Base-by-base conservation (phyloP, 1,139 yeast species). In the Geotrichum fermentans region DNA sequence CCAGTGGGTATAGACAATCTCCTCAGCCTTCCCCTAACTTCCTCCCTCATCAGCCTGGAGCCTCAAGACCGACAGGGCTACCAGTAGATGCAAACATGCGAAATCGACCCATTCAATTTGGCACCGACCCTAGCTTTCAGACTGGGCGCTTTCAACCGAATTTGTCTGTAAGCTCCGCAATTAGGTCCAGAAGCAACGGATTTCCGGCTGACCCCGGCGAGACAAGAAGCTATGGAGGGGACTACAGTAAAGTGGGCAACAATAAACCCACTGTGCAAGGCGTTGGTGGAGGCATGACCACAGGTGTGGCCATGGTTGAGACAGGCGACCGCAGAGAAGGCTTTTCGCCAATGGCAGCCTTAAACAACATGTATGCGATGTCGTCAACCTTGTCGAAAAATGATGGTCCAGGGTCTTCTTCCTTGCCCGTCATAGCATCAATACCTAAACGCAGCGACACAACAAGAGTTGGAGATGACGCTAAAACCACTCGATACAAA, bases 91-190 rank as follows among this genome's bases (percentile, higher is more conserved):
- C 28, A 6, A 24, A 24, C 11, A 16, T 44, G 20, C 47, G 51
- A 8, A 40, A 44, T 10, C 45, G 40, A 2, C 50, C 50, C 7
- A 43, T 48, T 4, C 34, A 33, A 33, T 48, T 43, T 18, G 51
- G 51, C 22, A 43, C 48, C 16, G 51, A 48, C 21, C 48, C 48
- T 3, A 48, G 51, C 16, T 48, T 48, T 32, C 51, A 48, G 41
- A 33, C 43, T n/a, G 24, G 29, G 8, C 45, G 51, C 8, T 48
- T 43, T 28, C 42, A 43, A 29, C 51, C 48, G 6, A 44, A 43
- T 7, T 44, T 37, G n/a, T 48, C 51, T n/a, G n/a, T n/a, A n/a
- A n/a, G n/a, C n/a, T n/a, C n/a, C n/a, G n/a, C n/a, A n/a, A n/a
- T n/a, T n/a, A n/a, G n/a, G n/a, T n/a, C n/a, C n/a, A n/a, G n/a